A percentile compares a stretch with the other conserved stretches of the same genome.
phyloP scores from a whole-genome alignment of 805 yeast species.

The Starmerella khaoyaiensis region DNA sequence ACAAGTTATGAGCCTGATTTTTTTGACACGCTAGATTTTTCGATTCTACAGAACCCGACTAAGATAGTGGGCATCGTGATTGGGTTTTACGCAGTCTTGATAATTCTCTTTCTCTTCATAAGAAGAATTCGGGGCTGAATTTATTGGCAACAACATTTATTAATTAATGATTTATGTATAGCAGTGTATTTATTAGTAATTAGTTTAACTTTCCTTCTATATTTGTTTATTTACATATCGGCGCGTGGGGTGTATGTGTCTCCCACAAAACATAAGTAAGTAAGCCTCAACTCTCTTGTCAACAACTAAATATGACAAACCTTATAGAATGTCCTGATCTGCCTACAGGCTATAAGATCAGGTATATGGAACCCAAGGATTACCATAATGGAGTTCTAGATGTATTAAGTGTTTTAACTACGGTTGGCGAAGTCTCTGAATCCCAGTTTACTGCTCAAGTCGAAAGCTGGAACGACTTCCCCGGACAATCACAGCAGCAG shows the following conservation, averaged over 20 bases:
- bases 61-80: not conserved
- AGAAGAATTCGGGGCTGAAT: no score
- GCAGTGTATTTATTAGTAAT: no score
- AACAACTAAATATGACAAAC: no score
- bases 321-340: not conserved
- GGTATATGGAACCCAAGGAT: constrained; percentile 46
- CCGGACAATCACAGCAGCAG: constrained; percentile 22
- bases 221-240: no score
- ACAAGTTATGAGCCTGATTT: not conserved
- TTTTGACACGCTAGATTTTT: constrained; percentile 1
- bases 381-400: constrained; percentile 48
- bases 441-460: constrained; percentile 40
- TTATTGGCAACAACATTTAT: no score
- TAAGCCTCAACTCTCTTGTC: no score
- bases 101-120: not conserved
- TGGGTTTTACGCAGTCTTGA: not conserved
- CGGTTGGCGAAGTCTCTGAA: constrained; percentile 59
- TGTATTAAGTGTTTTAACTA: constrained; percentile 57
- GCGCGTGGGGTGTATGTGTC: no score
- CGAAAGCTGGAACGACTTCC: constrained; percentile 39
- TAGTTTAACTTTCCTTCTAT: no score
- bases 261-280: no score
- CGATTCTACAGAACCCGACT: not conserved
- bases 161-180: no score
- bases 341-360: constrained; percentile 44